Base-by-base conservation (phyloP, 2,329 filamentous ascomycete genomes). In the Helotiales sp. region DNA sequence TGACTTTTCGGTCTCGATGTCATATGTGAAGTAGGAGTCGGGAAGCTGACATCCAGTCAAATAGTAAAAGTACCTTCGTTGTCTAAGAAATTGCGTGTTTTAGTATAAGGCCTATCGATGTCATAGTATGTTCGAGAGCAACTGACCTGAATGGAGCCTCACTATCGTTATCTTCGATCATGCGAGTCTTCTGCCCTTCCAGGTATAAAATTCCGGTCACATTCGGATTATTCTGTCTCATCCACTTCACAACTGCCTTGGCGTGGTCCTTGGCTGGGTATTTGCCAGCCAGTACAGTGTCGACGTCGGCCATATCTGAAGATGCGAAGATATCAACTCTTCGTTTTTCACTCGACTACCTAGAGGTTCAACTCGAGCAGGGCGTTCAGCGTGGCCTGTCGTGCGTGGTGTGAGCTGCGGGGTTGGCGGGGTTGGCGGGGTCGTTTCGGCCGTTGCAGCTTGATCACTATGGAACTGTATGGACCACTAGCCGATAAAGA, bases 41-140 rank as follows among this genome's bases (percentile, higher is more conserved):
- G 94, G 87, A 32, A 96, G 85, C 69, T 89, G 72, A 76, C 89
- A 96, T 73, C 96, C 96, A 26, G 93, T 95, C 52, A 98, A 84
- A 80, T 99, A 99, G 86, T 92, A 97, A 82, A 99, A 99, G 79
- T 89, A 92, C 64, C 96, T 90, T 70, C 94, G 92, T 81, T 97
- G 94, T 71, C 93, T 93, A 72, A 10, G 63, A 30, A 11, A 20
- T 17, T 1, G 8, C n/a, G 28, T 3, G 6, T 26, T 71, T 67
- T 66, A 63, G 34, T 22, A 24, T 20, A 10, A 8, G 15, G 8
- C 43, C 32, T 52, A 34, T 52, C 7, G 26, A 26, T n/a, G n/a
- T n/a, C n/a, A n/a, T n/a, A n/a, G n/a, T n/a, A n/a, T n/a, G n/a
- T n/a, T n/a, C n/a, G 37, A 54, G 13, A 11, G 0, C 37, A 63